Base-by-base conservation (phyloP, 257 asterid genomes). In the Plantago elongata region DNA sequence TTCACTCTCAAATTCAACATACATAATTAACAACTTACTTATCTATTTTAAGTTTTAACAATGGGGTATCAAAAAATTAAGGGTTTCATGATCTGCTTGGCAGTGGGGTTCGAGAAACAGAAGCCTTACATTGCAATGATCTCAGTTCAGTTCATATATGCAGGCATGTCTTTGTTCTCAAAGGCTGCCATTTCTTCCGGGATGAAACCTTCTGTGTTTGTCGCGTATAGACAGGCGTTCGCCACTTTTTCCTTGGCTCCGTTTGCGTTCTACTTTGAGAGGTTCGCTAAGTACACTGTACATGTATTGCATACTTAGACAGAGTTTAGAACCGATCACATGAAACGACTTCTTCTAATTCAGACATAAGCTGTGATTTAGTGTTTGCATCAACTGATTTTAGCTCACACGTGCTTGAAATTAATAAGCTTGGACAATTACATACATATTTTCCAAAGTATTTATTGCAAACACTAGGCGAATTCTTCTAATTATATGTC, bases 211-310 rank as follows among this genome's bases (percentile, higher is more conserved):
- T 69, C 72, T 4, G 57, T 81, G 0, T 81, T 81, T 27, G 81
- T 78, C 7, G 69, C 74, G 16, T 78, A 81, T 54, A 62, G 80
- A 9, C 88, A 76, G 67, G 88, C 81, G 16, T 68, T 81, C 3
- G 83, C 81, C 16, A 69, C 84, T 34, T 63, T 81, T 49, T 57
- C 68, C 54, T 59, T 81, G 62, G 77, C 84, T 45, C 87, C 87
- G 0, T 78, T 78, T 15, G 84, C 87, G 9, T 57, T 74, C 57
- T 70, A 66, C 67, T 70, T 67, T 15, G 59, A 67, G 8, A 67
- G 65, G 72, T 60, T 43, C 11, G 8, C 10, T 3, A 7, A 7
- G 4, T 2, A 57, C 8, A 52, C 13, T 8, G 18, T 17, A 1
- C 27, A 18, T 30, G 2, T 3, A 13, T 9, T 11, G 15, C 13